Base-by-base conservation (phyloP, 2,329 filamentous ascomycete genomes). In the Metarhizium sp. region DNA sequence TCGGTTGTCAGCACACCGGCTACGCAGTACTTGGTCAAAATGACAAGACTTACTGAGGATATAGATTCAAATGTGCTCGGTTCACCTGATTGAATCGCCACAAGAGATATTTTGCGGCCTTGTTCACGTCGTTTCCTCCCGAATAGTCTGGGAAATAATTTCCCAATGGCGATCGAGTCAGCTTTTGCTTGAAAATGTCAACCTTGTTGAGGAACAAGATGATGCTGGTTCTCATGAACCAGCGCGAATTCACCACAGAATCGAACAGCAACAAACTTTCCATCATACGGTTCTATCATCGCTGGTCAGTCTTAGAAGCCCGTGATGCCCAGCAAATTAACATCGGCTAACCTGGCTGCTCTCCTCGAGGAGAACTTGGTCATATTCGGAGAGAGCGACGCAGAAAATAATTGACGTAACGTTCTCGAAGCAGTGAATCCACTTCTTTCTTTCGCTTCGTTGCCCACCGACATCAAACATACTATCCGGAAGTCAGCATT, bases 31-130 rank as follows among this genome's bases (percentile, higher is more conserved):
- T n/a, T 6, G 34, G 10, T 2, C 30, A 43, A 8, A 38, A 10
- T 34, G n/a, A 45, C n/a, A 20, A 25, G 29, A 59, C 90, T 74
- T 82, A 96, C 94, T 99, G 94, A 69, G 94, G 94, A 71, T 97
- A 99, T 54, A 99, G 78, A 67, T 97, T 97, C 48, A 99, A 78
- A 72, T 97, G 92, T 51, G 92, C 92, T 57, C 94, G 80, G 69
- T 99, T 99, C 60, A 99, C 94, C 73, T 99, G 94, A 65, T 97
- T 99, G 71, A 99, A 99, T 66, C 94, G 85, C 94, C 94, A 99
- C 8, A 99, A 79, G 34, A 99, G 79, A 67, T 99, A 99, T 71
- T 99, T 99, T 55, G 94, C 94, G 5, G 94, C 94, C 69, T 95
- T 90, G 71, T 97, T 97, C 66, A 97, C 92, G 71, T 99, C 94